Base-by-base conservation (phyloP, 2,329 filamentous ascomycete species). In the Colletotrichum chrysophilum region DNA sequence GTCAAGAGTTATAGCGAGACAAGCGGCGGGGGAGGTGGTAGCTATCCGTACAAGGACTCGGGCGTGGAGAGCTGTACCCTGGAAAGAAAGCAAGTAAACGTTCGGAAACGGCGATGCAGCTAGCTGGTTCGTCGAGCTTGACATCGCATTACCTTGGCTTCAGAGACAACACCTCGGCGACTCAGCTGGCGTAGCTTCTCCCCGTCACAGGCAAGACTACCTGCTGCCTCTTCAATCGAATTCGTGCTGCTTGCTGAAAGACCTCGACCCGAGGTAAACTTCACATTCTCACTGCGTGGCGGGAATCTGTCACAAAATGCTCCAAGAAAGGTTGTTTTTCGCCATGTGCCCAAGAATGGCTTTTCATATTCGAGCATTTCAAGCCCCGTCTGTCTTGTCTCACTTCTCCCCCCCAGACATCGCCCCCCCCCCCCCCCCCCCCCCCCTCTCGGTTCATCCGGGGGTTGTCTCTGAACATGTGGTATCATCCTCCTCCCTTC, bases 401-500 rank as follows among this genome's bases (percentile, higher is more conserved):
- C 62, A 43, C 66, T 58, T 65, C 52, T 38, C 72, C 30, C n/a
- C 36, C 18, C 16, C 36, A 18, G 36, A 43, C 16, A 43, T 43
- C 36, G 36, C 26, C n/a, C 60, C 58, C n/a, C 24, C 32, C 58
- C 43, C 28, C 24, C 36, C n/a, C n/a, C n/a, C n/a, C n/a, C 26
- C n/a, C 60, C 58, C n/a, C 24, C 32, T 64, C 43, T 38, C 21
- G n/a, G 14, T 48, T 38, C n/a, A 21, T 18, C 36, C 32, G 21
- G 32, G 67, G 60, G 24, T 24, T 61, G 52, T 26, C 21, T 48
- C 58, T 75, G 60, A 64, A 74, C 56, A 43, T 26, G 71, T 76
- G 74, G 74, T 76, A 76, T 76, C 74, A 76, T 76, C 74, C 74
- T 61, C 56, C 38, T 76, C 65, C 74, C 69, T 66, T 64, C 24